Conservation (phyloP, 1,284 basidiomycete species). For the Trametes hirsuta region DNA sequence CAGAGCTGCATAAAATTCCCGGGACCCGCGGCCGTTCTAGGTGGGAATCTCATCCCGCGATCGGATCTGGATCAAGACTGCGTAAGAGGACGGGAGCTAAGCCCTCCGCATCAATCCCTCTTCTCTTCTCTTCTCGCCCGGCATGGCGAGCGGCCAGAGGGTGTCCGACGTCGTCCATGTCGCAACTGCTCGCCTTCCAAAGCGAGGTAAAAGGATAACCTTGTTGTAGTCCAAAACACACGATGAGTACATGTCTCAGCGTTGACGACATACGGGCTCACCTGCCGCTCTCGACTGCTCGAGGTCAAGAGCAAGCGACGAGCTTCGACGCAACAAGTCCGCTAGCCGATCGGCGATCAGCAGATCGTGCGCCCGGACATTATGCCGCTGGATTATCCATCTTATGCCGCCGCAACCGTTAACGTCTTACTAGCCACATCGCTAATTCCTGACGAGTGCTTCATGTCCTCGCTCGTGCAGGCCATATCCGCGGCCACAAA, state of each 20-base stretch:
- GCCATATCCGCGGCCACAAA: not conserved
- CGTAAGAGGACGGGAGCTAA: slow-evolving; percentile 8
- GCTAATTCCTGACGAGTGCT: not conserved
- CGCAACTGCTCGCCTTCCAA: too few species aligned
- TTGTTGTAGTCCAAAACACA: not conserved
- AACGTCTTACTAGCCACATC: not conserved
- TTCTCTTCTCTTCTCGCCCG: not conserved
- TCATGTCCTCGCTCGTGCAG: not conserved
- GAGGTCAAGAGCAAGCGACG: slow-evolving; percentile 1
- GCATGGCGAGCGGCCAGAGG: too few species aligned
- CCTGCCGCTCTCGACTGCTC: slow-evolving; percentile 1
- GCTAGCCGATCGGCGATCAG: slow-evolving; percentile 10
- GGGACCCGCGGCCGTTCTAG: slow-evolving; percentile 6
- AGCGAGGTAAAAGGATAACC: not conserved
- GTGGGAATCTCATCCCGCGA: slow-evolving; percentile 6
- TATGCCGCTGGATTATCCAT: not conserved
- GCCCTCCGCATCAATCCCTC: slow-evolving; percentile 10
- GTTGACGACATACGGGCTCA: slow-evolving; percentile 1
- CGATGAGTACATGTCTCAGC: not conserved
- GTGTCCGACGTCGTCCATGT: too few species aligned
- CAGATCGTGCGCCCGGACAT: not conserved
- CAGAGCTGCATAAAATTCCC: slow-evolving; percentile 11
- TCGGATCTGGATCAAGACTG: slow-evolving; percentile 19
- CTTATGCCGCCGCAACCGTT: not conserved
- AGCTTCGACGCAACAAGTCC: slow-evolving; percentile 1